These are phyloP conservation scores for Solanum peruvianum DNA, from an alignment of 257 asterid genomes.

Conservation along the genomic window DNA sequence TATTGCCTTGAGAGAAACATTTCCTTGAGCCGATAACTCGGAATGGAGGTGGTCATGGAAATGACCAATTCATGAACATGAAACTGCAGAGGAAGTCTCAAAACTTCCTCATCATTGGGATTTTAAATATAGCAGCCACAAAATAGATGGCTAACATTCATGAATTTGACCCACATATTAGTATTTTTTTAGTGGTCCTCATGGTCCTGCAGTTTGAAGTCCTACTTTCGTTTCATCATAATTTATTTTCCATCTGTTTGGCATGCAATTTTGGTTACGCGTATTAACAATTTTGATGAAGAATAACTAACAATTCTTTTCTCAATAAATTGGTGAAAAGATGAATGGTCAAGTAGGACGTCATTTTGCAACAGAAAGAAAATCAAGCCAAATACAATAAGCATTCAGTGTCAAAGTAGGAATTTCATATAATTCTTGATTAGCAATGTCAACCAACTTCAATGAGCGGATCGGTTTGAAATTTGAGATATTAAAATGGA, in stretches of 20 bases:
- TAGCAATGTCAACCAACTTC: neutral
- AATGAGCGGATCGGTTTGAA: no score
- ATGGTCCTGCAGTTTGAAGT: neutral
- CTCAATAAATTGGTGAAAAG: neutral
- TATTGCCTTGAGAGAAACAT: neutral
- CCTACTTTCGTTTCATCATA: neutral
- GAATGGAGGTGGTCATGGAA: neutral
- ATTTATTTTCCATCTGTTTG: neutral
- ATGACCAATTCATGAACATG: neutral
- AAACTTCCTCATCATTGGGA: neutral
- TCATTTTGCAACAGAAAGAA: neutral
- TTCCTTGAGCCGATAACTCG: neutral
- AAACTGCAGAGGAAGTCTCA: neutral
- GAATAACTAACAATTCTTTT: neutral
- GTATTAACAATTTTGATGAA: neutral
- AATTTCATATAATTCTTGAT: neutral
- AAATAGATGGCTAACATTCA: neutral
- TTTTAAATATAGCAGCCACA: neutral
- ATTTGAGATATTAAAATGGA: no score
- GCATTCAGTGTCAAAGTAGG: neutral
- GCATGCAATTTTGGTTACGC: neutral
- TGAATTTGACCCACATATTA: neutral
- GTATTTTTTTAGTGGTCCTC: neutral
- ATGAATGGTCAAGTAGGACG: neutral
- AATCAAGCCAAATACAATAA: neutral